Base-by-base conservation (phyloP, 2,329 filamentous ascomycete genomes). In the Colletotrichum phormii region DNA sequence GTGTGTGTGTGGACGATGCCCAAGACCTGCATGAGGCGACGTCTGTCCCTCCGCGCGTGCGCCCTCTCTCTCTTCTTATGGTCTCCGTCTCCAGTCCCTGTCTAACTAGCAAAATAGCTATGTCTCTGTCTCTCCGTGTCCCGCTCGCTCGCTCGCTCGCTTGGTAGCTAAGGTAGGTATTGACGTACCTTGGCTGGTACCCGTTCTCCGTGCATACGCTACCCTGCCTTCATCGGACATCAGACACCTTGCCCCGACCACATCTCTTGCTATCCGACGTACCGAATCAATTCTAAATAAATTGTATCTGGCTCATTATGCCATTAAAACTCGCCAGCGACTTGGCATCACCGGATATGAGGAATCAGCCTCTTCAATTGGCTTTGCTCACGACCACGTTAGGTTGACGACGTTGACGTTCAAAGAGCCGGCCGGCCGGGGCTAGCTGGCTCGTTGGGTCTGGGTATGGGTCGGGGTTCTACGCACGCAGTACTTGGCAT, bases 391-490 rank as follows among this genome's bases (percentile, higher is more conserved):
- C 24, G 35, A 54, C 18, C 37, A n/a, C 9, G 18, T 60, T 64
- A 64, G 49, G 66, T 61, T 70, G 54, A 70, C 59, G 60, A 72
- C 67, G 66, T 70, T 70, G 70, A 49, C 65, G 60, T 72, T 64
- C 70, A 70, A 70, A 70, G 65, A 70, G 66, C 60, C 54, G 60
- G 70, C 65, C 65, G 59, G 70, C 70, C 49, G 65, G 66, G 70
- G 60, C 70, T 72, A 66, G 70, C 70, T 72, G 65, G 29, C 42
- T 63, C 49, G 42, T 63, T 63, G 42, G 42, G 60, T 35, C 60
- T 63, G 60, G 42, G 59, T 49, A 24, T 37, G 59, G 60, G 29
- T 35, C n/a, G 60, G 60, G 59, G 60, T n/a, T 51, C 42, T 51
- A 63, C 29, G 13, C 42, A 51, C 24, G n/a, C 60, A 51, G 29